Base-by-base conservation (phyloP, 1,284 basidiomycete species). In the Trametes pubescens region DNA sequence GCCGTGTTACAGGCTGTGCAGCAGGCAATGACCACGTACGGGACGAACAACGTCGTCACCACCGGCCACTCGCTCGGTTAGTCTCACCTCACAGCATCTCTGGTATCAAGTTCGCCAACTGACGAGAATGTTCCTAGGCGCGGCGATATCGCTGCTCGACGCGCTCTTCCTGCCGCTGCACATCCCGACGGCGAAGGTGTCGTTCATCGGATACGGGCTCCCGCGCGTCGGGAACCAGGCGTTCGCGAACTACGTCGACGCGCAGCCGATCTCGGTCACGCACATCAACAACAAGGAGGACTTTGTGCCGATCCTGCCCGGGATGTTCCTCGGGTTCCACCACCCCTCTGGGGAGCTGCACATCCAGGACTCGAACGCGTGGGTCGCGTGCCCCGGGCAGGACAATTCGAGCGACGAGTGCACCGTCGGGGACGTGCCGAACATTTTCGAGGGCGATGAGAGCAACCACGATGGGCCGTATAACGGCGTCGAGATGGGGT, bases 181-280 rank as follows among this genome's bases (percentile, higher is more conserved):
- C 61, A 73, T 86, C 5, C 77, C 81, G 0, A 69, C 62, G 3
- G 78, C 78, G 1, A 73, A 69, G 2, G 76, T 84, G 73, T 79
- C 75, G 64, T 79, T 76, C 43, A 70, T 84, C 47, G 77, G 73
- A 0, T 86, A 81, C 69, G 81, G 82, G 24, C 78, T 87, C 73
- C 89, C 89, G 21, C 81, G 89, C 44, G 87, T 89, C 40, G 89
- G 88, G 10, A 90, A 90, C 70, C 80, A 84, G 67, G 83, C 76
- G 0, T 72, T 84, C 75, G 87, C 86, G 0, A 66, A 86, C 69
- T 88, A 84, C 64, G 80, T 90, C 24, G 86, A 90, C 70, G 73
- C 84, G 46, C 73, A 66, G 54, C 69, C 65, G 34, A 63, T 70
- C 48, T 88, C 86, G 62, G 64, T 76, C 37, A 73, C 71, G 52